Evolutionary conservation across 495 filamentous ascomycete genomes (phyloP).

Genomic region (Penicillium canariense): DNA sequence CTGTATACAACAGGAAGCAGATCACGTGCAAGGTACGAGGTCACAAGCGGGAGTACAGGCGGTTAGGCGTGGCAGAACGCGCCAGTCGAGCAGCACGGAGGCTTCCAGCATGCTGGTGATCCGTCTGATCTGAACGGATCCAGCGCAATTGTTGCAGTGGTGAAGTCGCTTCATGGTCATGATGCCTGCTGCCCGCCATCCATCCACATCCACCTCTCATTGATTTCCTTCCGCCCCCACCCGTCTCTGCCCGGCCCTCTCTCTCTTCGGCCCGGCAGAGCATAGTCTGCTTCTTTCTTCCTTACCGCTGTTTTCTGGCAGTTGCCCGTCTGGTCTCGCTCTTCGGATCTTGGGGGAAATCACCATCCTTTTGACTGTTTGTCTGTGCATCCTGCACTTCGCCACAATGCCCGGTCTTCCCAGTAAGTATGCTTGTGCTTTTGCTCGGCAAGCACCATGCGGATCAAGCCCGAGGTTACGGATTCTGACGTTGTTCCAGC

Average conservation of each 20-base stretch:
- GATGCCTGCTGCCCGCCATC: constrained; percentile 14
- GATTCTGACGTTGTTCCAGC: constrained; percentile 48
- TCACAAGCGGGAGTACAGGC: neutral
- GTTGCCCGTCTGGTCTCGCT: neutral
- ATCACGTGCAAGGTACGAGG: constrained; percentile 9
- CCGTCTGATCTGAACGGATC: constrained; percentile 3
- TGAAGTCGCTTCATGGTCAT: constrained; percentile 13
- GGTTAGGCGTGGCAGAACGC: constrained; percentile 5
- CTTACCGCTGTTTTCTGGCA: neutral
- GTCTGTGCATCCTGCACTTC: neutral
- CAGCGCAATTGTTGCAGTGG: constrained; percentile 11
- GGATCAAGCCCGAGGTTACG: neutral
- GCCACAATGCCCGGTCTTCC: constrained; percentile 81
- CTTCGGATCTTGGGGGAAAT: neutral
- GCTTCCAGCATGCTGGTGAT: neutral
- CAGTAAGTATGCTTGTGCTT: constrained; percentile 51
- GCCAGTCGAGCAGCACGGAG: constrained; percentile 4
- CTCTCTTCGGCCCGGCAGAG: constrained; percentile 11
- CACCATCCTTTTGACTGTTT: constrained; percentile 2
- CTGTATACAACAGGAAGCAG: neutral
- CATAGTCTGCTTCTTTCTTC: neutral
- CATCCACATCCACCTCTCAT: constrained; percentile 6
- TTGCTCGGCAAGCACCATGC: neutral
- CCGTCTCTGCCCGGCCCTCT: constrained; percentile 2
- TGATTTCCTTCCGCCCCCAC: constrained; percentile 2